Evolutionary conservation across 768 basidiomycete genomes (phyloP), one percentile per base, ranked within the genome.

Genomic region (Lactifluus subvellereus): DNA sequence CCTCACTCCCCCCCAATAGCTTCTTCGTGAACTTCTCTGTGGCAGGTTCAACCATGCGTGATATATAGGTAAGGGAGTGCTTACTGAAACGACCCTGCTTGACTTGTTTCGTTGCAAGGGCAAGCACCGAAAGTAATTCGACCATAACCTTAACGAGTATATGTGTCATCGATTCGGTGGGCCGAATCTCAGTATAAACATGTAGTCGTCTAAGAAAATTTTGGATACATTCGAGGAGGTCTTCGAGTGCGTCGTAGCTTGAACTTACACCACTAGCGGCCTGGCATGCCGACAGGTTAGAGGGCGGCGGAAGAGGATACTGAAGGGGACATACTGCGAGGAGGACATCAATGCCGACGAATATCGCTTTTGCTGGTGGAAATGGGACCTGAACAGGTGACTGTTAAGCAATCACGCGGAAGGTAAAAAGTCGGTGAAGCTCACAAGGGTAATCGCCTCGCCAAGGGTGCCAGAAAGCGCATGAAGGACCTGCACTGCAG

Each of bases 11-110:
- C 9, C 62, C 51, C 9, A 54, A 33, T 2, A 58, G 35, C 45
- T 58, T 63, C 30, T 59, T 63, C 3, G 52, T 38, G 18, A 61
- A 61, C 11, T 42, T 51, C 54, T 40, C 60, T 61, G 18, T 7
- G 4, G 8, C 11, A 32, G 2, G 2, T 20, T 61, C 5, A 54
- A 27, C 37, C 16, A n/a, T 1, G 2, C 10, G 27, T 6, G 13
- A 20, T 1, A 3, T 1, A 56, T 32, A 20, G 2, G 2, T n/a
- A 18, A n/a, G n/a, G 30, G 8, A 1, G 3, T 8, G 13, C 62
- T 20, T n/a, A 62, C 62, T 58, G 9, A 62, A n/a, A 7, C 57
- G 35, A 6, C 62, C 45, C n/a, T 53, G 57, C 7, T 45, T 47
- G 1, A 54, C 58, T 14, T 62, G 56, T 4, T 62, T 58, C 0